Base-by-base conservation (phyloP, 1,139 yeast genomes). In the Kodamaea plutei region DNA sequence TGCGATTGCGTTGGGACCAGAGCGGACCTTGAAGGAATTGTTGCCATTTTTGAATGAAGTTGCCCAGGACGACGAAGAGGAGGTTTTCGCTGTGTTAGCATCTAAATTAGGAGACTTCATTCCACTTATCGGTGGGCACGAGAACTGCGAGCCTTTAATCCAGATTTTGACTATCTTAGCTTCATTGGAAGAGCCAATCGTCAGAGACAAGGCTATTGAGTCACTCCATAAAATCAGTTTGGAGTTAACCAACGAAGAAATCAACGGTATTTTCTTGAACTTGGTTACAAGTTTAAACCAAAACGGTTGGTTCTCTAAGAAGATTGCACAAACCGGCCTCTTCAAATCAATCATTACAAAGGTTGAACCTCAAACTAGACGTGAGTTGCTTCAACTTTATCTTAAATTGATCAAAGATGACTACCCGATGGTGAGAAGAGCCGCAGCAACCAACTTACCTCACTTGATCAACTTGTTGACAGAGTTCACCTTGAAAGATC, bases 51-150 rank as follows among this genome's bases (percentile, higher is more conserved):
- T 93, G 42, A 61, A 58, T 40, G 85, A 84, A 47, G 97, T 88
- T 26, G 44, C 96, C 8, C 96, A 91, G 46, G 99, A 91, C 50
- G 99, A 93, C 55, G 98, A 93, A 59, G 99, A 93, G 57, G 99
- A 93, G 59, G 96, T 93, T 6, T 81, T 91, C 58, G 87, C 96
- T 1, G 93, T 88, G 12, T 72, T 93, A 44, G 97, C 97, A 3
- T 84, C 83, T 45, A 91, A 89, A 62, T 64, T 93, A 45, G 95
- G 95, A 25, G 76, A 76, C 35, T 91, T 93, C 54, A 76, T 89
- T 23, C 95, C 96, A 5, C 52, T 64, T 41, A 78, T 93, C 37
- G 98, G 98, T 25, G 98, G 98, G 19, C 69, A 81, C 29, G 76
- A 80, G 45, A 70, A 79, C 56, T 84, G 91, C 26, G 78, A 84